Evolutionary conservation across 73 alveolate species (phyloP), one percentile per base, ranked within the genome.

Genomic region (Paramecium pentaurelia): DNA sequence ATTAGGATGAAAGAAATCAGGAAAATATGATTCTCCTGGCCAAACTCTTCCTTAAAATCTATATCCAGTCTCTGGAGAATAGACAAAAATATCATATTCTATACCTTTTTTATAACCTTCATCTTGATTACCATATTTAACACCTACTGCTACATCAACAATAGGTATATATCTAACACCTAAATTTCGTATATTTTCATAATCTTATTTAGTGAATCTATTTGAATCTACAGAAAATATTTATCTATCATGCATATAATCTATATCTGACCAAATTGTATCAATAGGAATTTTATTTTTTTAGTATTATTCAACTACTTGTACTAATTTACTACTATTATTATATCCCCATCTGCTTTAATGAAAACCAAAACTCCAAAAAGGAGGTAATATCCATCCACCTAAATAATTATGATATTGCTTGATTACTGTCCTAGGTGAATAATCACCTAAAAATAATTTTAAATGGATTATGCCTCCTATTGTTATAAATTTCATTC

Each of bases 221-320:
- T 37, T 42, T 27, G 11, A 18, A 47, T 80, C 91, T 25, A 80
- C 45, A 44, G 91, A 60, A 90, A 60, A 32, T 77, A 77, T 75
- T 36, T 90, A 77, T 38, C 91, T 44, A 58, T 96, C 95, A 64
- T 95, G 92, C 99, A 98, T 97, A 83, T 97, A 95, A 88, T 98
- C 99, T 64, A 98, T 95, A 93, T 98, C 99, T 11, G 99, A 91
- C 99, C 99, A 98, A 88, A 98, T 92, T 37, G 95, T 95, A 92
- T 98, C 99, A n/a, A 98, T 86, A 14, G 99, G 99, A 30, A 98
- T 83, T 10, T 97, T 25, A 4, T 60, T 18, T 1, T 27, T 58
- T 8, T 86, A 30, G 49, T 73, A 86, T 25, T n/a, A 54, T 54
- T 54, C 18, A 16, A 54, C 44, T 22, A 98, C 95, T 45, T 93